A percentile compares a stretch with the other conserved stretches of the same genome.
These are phyloP conservation scores for Hypoxylon subgilvum DNA, from an alignment of 495 filamentous ascomycete species.

Conservation along the genomic window DNA sequence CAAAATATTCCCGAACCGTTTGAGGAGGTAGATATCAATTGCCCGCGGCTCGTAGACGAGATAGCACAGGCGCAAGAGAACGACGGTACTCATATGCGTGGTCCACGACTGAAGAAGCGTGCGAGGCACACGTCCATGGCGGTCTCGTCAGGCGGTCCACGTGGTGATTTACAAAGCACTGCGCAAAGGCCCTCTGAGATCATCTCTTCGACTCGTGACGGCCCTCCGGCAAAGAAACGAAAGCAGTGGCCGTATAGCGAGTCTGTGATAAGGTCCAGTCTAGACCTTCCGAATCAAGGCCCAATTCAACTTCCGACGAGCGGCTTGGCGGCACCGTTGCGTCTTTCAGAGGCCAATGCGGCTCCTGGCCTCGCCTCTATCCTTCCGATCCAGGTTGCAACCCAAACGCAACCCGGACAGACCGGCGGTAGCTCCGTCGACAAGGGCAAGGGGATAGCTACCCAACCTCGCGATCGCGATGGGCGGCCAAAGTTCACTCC, in stretches of 20 bases:
- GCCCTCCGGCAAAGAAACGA: not conserved
- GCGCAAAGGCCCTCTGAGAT: not conserved
- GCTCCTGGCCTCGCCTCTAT: no score
- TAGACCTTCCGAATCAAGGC: not conserved
- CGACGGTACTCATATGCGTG: no score
- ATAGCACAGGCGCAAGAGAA: not conserved
- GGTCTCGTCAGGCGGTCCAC: not conserved
- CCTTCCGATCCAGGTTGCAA: not conserved
- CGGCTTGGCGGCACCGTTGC: not conserved
- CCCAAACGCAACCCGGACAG: not conserved
- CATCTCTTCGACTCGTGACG: not conserved
- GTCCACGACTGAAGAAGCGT: constrained; percentile 10
- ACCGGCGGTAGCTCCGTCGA: not conserved
- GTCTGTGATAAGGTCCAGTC: not conserved
- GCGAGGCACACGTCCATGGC: not conserved
- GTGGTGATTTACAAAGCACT: not conserved
- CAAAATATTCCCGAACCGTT: not conserved
- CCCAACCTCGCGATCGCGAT: not conserved
- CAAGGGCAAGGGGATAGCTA: not conserved
- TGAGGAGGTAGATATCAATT: not conserved
- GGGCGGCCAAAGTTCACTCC: not conserved
- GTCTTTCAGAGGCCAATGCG: not conserved
- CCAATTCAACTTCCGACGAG: not conserved
- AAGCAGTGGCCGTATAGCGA: not conserved
- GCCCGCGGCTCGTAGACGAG: not conserved